Conservation (phyloP, 2,329 filamentous ascomycete genomes). For the Blumeriella jaapii region DNA sequence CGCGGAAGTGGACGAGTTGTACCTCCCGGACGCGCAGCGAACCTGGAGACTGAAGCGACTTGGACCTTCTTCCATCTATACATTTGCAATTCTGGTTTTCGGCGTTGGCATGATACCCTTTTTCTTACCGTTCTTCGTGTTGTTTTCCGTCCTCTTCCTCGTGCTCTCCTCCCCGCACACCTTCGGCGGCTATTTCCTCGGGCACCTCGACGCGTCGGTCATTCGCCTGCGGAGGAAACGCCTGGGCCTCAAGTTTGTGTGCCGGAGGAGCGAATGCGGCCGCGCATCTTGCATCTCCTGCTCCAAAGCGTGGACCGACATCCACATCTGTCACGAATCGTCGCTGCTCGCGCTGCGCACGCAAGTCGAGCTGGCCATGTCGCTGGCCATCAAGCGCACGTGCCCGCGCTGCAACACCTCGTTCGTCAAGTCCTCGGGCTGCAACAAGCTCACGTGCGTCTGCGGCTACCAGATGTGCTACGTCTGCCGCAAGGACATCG, state of each 20-base stretch:
- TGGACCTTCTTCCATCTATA: constrained; percentile 28
- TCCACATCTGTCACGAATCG: constrained; percentile 83
- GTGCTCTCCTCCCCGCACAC: constrained; percentile 33
- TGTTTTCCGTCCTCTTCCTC: constrained; percentile 36
- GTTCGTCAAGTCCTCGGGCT: constrained; percentile 87
- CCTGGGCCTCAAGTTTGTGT: constrained; percentile 67
- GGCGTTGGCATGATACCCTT: constrained; percentile 45
- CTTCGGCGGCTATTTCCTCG: constrained; percentile 31
- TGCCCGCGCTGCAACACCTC: constrained; percentile 84
- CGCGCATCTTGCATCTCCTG: constrained; percentile 73
- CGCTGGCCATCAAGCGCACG: constrained; percentile 85
- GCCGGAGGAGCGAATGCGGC: constrained; percentile 56
- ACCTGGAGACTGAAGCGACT: constrained; percentile 45
- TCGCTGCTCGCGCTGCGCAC: constrained; percentile 72
- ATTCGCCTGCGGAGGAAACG: constrained; percentile 56
- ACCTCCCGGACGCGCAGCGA: constrained; percentile 44
- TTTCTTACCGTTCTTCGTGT: constrained; percentile 39
- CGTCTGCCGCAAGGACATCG: constrained; percentile 71
- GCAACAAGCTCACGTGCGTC: constrained; percentile 92
- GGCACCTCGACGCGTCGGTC: constrained; percentile 47
- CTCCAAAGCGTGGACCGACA: constrained; percentile 71
- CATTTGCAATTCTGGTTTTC: constrained; percentile 35
- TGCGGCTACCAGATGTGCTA: constrained; percentile 99
- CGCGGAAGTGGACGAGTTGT: constrained; percentile 73
- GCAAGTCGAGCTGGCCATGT: constrained; percentile 86